Evolutionary conservation across 169 alveolate species (phyloP).

Genomic region (Eimeria falciformis): DNA sequence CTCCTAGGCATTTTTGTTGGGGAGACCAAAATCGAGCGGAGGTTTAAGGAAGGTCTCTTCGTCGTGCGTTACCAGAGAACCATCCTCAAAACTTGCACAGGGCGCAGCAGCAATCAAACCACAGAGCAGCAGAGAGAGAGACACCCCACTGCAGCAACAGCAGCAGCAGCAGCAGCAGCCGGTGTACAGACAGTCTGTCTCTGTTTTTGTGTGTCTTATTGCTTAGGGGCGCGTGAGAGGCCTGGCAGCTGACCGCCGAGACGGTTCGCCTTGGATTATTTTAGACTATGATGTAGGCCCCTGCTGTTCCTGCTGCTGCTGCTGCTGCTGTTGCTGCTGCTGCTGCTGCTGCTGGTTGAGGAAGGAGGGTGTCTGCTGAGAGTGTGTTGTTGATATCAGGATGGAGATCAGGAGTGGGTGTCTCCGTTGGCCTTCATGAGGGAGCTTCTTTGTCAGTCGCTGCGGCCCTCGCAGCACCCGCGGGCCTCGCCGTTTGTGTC

Average conservation of each 20-base stretch:
- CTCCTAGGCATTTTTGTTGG: slow-evolving; percentile 51
- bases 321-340: too few relatives aligned
- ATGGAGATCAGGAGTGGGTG: slow-evolving; percentile 15
- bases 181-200: neutral
- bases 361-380: neutral
- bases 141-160: too few relatives aligned
- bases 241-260: neutral
- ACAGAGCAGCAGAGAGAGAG: too few relatives aligned
- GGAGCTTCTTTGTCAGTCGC: slow-evolving; percentile 32
- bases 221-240: neutral
- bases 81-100: neutral
- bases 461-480: slow-evolving; percentile 20
- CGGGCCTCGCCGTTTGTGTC: slow-evolving; percentile 3
- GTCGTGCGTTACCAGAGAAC: neutral
- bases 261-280: neutral
- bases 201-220: neutral
- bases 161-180: neutral
- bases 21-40: neutral
- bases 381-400: neutral
- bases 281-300: neutral
- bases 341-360: neutral
- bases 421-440: neutral
- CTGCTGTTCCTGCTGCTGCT: too few relatives aligned
- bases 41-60: neutral
- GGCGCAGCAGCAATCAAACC: too few relatives aligned